A percentile compares a stretch with the other conserved stretches of the same genome.
Conservation (phyloP, 306 rosid species). For the Malus orientalis region DNA sequence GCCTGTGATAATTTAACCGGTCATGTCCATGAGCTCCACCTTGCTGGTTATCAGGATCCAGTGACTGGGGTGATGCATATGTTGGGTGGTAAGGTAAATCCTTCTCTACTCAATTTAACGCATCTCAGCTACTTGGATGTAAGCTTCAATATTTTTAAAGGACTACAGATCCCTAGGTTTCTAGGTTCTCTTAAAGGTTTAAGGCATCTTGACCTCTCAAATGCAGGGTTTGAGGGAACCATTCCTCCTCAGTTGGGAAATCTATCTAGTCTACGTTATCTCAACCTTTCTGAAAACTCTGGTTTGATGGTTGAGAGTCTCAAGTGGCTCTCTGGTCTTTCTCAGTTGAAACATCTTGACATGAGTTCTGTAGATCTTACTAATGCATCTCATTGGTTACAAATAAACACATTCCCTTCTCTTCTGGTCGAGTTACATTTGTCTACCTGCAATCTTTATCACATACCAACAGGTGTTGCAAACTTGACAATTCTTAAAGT, state of each 20-base stretch:
- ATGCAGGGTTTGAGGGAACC: background rate
- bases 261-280: background rate
- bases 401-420: too few species aligned
- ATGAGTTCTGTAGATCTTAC: accelerated
- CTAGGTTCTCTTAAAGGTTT: background rate
- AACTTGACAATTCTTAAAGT: background rate
- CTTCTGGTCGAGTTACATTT: too few species aligned
- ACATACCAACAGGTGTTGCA: too few species aligned
- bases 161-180: conserved; percentile 10
- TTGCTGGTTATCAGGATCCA: background rate
- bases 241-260: conserved; percentile 10
- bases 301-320: background rate
- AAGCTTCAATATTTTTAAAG: background rate
- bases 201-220: background rate
- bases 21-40: background rate
- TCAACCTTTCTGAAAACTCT: accelerated
- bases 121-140: too few species aligned
- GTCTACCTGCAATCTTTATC: accelerated
- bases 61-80: background rate
- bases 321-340: background rate
- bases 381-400: too few species aligned
- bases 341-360: too few species aligned
- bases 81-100: too few species aligned
- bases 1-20: background rate
- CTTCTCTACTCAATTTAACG: too few species aligned